phyloP scores from a whole-genome alignment of 2,329 filamentous ascomycete species.

The Venturia nashicola region DNA sequence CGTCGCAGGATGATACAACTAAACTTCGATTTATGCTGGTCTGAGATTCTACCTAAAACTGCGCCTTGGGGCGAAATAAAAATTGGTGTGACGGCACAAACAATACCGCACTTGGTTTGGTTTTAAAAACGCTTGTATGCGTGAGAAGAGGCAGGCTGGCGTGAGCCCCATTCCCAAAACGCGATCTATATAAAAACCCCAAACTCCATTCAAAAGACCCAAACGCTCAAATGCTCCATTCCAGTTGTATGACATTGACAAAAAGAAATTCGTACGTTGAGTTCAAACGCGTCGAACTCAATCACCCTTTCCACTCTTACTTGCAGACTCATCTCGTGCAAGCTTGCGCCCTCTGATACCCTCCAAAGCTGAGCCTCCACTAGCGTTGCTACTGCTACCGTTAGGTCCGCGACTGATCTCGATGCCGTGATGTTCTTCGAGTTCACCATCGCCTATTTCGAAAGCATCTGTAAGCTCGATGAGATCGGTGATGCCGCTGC shows the following conservation, averaged over 20 bases:
- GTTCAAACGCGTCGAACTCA: not conserved
- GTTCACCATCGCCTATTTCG: conserved; percentile 23
- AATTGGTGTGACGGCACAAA: not conserved
- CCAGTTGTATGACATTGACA: not conserved
- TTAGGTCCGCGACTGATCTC: not conserved
- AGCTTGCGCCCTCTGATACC: conserved; percentile 8
- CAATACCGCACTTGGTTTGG: not conserved
- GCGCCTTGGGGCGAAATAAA: not conserved
- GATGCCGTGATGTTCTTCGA: conserved; percentile 11
- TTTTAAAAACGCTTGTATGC: not conserved
- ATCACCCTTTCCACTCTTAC: conserved; percentile 7
- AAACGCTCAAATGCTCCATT: conserved; percentile 3
- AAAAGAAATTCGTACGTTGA: not conserved
- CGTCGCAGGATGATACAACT: no score
- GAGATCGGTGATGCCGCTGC: conserved; percentile 45
- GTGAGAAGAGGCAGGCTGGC: not conserved
- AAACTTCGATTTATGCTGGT: no score
- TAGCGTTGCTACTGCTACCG: not conserved
- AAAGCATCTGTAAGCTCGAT: conserved; percentile 59
- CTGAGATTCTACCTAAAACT: no score
- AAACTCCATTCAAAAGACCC: not conserved
- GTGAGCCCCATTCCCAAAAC: not conserved
- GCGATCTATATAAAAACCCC: not conserved
- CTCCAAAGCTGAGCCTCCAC: not conserved
- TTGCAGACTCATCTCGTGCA: not conserved